A percentile compares a stretch with the other conserved stretches of the same genome.
These are phyloP conservation scores for Hypoxylon sp. DNA, from an alignment of 2,329 filamentous ascomycete species.

Conservation along the genomic window DNA sequence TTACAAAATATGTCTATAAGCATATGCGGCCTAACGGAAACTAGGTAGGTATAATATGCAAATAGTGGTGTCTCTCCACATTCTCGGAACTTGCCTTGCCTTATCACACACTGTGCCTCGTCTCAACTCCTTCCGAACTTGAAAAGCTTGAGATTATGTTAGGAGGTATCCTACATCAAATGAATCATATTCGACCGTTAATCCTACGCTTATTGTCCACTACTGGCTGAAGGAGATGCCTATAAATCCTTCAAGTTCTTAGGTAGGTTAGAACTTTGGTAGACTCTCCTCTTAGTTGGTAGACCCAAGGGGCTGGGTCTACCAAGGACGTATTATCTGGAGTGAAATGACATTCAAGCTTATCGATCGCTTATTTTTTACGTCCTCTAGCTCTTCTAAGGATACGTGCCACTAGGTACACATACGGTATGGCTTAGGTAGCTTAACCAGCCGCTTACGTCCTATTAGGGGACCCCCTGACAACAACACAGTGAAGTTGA, in stretches of 20 bases:
- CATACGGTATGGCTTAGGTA: neutral
- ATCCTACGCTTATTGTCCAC: neutral
- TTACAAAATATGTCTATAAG: neutral
- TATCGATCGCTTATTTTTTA: neutral
- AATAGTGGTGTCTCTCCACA: slow-evolving; percentile 1
- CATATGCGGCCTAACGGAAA: neutral
- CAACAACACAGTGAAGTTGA: slow-evolving; percentile 9
- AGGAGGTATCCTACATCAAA: slow-evolving; percentile 5
- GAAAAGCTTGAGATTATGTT: neutral
- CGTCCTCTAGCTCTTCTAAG: slow-evolving; percentile 4
- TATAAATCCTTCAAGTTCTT: neutral
- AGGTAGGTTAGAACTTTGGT: neutral
- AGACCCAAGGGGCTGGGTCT: slow-evolving; percentile 15
- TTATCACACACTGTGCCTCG: neutral
- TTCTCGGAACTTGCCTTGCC: slow-evolving; percentile 9
- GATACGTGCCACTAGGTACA: slow-evolving; percentile 2
- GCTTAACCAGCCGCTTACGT: neutral
- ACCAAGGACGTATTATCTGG: neutral
- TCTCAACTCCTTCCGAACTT: neutral
- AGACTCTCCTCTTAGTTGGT: neutral
- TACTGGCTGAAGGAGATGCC: neutral
- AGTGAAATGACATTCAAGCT: neutral
- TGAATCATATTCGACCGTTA: slow-evolving; percentile 1
- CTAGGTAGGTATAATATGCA: neutral
- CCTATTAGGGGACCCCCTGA: slow-evolving; percentile 6